Evolutionary conservation across 257 asterid species (phyloP).

Genomic region (Rauvolfia tetraphylla): DNA sequence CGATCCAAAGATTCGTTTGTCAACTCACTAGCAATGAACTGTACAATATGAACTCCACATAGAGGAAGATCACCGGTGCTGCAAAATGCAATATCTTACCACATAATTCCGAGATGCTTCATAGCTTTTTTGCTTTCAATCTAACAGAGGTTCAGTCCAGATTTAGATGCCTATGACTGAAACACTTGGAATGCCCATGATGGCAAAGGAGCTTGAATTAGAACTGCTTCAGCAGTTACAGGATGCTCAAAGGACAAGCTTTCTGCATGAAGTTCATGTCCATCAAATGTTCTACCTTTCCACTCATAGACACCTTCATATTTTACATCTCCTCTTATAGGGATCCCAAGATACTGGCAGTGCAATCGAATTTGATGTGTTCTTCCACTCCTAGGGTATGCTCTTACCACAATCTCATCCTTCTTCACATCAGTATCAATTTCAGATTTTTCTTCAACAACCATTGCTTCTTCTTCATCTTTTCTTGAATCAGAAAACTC

Average conservation of each 20-base stretch:
- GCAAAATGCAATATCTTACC: not conserved
- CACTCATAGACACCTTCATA: slow-evolving; percentile 88
- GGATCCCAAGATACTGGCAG: slow-evolving; percentile 86
- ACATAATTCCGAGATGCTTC: not conserved
- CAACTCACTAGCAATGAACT: not conserved
- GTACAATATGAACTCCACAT: not conserved
- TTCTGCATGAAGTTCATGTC: slow-evolving; percentile 93
- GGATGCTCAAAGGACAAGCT: slow-evolving; percentile 88
- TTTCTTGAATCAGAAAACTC: slow-evolving; percentile 30
- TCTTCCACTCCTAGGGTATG: slow-evolving; percentile 79
- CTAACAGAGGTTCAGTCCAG: slow-evolving; percentile 3
- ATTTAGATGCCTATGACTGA: slow-evolving; percentile 16
- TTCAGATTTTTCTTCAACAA: slow-evolving; percentile 56
- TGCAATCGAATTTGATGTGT: slow-evolving; percentile 95
- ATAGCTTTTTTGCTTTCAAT: not conserved
- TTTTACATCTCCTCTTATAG: slow-evolving; percentile 84
- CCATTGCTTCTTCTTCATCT: slow-evolving; percentile 27
- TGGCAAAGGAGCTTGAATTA: slow-evolving; percentile 74
- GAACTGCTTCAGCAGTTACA: slow-evolving; percentile 46
- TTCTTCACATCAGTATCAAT: slow-evolving; percentile 37
- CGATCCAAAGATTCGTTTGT: not conserved
- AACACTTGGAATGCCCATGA: slow-evolving; percentile 54
- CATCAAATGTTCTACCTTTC: slow-evolving; percentile 53
- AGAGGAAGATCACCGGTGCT: not conserved
- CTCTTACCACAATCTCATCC: slow-evolving; percentile 67